Evolutionary conservation across 495 filamentous ascomycete species (phyloP).

Genomic region (Penicillium lagena): DNA sequence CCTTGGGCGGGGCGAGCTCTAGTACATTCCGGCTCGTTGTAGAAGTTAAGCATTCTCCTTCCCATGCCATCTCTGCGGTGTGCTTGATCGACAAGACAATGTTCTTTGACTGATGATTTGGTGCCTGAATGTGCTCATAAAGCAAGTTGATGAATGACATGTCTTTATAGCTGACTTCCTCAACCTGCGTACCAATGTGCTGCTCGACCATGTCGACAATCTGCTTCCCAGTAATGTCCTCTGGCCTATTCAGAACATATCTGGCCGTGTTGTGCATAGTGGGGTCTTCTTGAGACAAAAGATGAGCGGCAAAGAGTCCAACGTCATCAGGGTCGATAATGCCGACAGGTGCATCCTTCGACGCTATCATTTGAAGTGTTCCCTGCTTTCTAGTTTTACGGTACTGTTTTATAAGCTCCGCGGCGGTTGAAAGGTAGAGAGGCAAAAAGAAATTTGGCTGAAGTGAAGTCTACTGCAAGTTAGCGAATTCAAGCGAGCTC

Average conservation of each 20-base stretch:
- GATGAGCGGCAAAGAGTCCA: slow-evolving; percentile 32
- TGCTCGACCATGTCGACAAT: slow-evolving; percentile 35
- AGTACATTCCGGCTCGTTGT: slow-evolving; percentile 31
- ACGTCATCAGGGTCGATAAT: slow-evolving; percentile 33
- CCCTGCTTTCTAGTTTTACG: slow-evolving; percentile 32
- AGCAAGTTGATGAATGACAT: slow-evolving; percentile 21
- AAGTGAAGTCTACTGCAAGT: slow-evolving; percentile 40
- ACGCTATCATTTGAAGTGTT: slow-evolving; percentile 15
- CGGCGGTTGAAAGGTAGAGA: slow-evolving; percentile 17
- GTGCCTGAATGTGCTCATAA: slow-evolving; percentile 8
- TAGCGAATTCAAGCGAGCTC: slow-evolving; percentile 27
- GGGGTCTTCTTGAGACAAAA: slow-evolving; percentile 26
- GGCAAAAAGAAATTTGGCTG: slow-evolving; percentile 34
- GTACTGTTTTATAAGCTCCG: slow-evolving; percentile 23
- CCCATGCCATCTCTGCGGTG: slow-evolving; percentile 13
- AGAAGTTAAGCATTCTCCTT: slow-evolving; percentile 22
- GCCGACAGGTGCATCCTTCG: slow-evolving; percentile 28
- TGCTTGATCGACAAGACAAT: slow-evolving; percentile 20
- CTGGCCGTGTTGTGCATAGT: slow-evolving; percentile 28
- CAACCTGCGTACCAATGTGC: slow-evolving; percentile 25
- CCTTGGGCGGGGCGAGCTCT: slow-evolving; percentile 20
- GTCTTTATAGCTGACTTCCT: slow-evolving; percentile 33
- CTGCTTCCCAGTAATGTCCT: slow-evolving; percentile 31
- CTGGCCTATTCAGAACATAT: slow-evolving; percentile 39
- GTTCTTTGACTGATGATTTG: slow-evolving; percentile 12